A percentile compares a stretch with the other conserved stretches of the same genome.
phyloP scores from a whole-genome alignment of 495 filamentous ascomycete species.

The Aspergillus ellipticus region DNA sequence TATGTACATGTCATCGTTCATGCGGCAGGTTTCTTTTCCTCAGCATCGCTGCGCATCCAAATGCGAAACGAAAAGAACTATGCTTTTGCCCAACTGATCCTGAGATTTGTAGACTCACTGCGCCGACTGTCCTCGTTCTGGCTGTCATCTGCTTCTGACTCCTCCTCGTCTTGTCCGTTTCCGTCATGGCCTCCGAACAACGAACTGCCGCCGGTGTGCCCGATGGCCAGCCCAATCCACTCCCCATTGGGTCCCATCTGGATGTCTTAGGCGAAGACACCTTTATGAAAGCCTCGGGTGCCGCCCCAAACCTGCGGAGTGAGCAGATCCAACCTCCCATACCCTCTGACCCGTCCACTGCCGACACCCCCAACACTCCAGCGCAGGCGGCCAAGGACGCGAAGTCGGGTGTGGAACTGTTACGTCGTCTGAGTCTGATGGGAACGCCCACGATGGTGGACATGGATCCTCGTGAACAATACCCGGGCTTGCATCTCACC shows the following conservation, averaged over 20 bases:
- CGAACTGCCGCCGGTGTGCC: constrained; percentile 27
- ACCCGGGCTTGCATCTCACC: constrained; percentile 67
- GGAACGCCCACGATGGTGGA: constrained; percentile 45
- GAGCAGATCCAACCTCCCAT: constrained; percentile 18
- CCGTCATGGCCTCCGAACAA: constrained; percentile 33
- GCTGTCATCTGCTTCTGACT: not conserved
- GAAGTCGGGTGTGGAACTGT: constrained; percentile 55
- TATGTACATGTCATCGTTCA: too few relatives aligned
- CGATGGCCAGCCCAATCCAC: constrained; percentile 33
- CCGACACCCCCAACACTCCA: constrained; percentile 31
- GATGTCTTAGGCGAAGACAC: constrained; percentile 32
- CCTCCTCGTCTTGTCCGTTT: not conserved
- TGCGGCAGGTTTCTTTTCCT: too few relatives aligned
- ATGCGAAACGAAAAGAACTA: not conserved
- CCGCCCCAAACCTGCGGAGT: constrained; percentile 25
- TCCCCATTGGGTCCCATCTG: constrained; percentile 35
- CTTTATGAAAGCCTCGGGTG: constrained; percentile 24
- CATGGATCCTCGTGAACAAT: constrained; percentile 54
- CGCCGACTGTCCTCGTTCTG: constrained; percentile 13
- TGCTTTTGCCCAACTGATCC: not conserved
- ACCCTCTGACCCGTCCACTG: constrained; percentile 17
- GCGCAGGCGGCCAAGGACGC: constrained; percentile 49
- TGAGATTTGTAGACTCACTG: constrained; percentile 15
- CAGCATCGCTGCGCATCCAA: too few relatives aligned
- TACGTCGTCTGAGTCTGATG: constrained; percentile 60